Base-by-base conservation (phyloP, 306 rosid species). In the Prunus campanulata region DNA sequence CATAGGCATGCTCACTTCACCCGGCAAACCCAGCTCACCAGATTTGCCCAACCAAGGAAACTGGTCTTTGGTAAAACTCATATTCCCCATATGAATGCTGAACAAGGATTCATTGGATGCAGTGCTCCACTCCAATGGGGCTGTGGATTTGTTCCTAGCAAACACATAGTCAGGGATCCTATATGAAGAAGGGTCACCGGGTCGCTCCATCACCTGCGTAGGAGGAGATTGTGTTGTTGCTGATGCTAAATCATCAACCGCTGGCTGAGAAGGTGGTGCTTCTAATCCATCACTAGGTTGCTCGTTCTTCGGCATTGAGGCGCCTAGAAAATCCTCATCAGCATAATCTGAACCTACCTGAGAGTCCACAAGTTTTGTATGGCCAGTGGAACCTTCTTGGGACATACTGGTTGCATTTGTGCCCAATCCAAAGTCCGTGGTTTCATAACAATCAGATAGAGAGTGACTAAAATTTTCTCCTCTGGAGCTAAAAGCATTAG, bases 41-140 rank as follows among this genome's bases (percentile, higher is more conserved):
- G 91, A 87, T 80, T 87, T 87, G 42, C 82, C 77, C 2, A 79
- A 18, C 81, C 77, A 85, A 9, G 47, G 11, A 52, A 77, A 16
- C 16, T 87, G 75, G 3, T 96, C 99, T 47, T 39, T 86, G 14
- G 92, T 87, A 86, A 96, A 96, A 74, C 99, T 96, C 86, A 78
- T 85, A 39, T 89, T 95, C 25, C 96, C 99, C 91, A 84, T 83
- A 70, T 92, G 90, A 73, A 96, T 96, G 88, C 98, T 96, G 72
- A 96, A 96, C 42, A 92, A 64, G 2, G 98, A 96, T 55, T 92
- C 99, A 66, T 89, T 92, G 0, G 99, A 95, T 39, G 91, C 83
- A 11, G 78, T 51, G 71, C 98, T 96, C 99, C 99, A 96, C 54
- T 91, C 99, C 85, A 75, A 16, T 11, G 86, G 90, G 8, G 86